A percentile compares a stretch with the other conserved stretches of the same genome.
Evolutionary conservation across 352 stramenopile species (phyloP).

Genomic region (Discostella stelligera): DNA sequence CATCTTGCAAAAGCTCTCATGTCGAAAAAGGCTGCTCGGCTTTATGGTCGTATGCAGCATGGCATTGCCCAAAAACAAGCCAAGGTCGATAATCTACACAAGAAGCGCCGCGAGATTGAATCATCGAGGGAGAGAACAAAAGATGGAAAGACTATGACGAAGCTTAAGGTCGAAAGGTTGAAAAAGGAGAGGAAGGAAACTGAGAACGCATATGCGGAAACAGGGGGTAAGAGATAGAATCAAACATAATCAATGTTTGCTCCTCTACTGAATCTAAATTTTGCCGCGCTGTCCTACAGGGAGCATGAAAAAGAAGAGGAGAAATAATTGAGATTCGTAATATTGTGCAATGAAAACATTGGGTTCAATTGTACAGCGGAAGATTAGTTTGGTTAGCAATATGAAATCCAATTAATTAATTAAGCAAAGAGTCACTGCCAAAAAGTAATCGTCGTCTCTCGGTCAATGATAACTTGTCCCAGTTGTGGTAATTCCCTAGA

Average conservation of each 20-base stretch:
- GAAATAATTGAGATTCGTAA: slow-evolving; percentile 23
- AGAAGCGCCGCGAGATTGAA: slow-evolving; percentile 69
- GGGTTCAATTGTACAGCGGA: not conserved
- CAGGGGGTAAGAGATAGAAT: slow-evolving; percentile 43
- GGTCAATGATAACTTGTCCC: slow-evolving; percentile 52
- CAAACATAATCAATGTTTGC: not conserved
- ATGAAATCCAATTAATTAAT: slow-evolving; percentile 19
- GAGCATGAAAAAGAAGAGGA: slow-evolving; percentile 70
- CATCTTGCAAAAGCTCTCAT: slow-evolving; percentile 91
- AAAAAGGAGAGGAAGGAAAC: slow-evolving; percentile 73
- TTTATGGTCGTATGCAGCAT: slow-evolving; percentile 87
- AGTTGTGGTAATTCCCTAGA: slow-evolving; percentile 50
- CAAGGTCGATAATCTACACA: slow-evolving; percentile 84
- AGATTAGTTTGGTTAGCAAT: not conserved
- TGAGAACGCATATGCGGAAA: slow-evolving; percentile 75
- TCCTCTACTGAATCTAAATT: not conserved
- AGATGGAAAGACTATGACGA: slow-evolving; percentile 67
- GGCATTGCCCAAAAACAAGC: slow-evolving; percentile 86
- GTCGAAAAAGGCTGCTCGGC: slow-evolving; percentile 85
- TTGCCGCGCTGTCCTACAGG: not conserved
- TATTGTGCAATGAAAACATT: not conserved
- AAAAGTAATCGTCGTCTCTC: slow-evolving; percentile 74
- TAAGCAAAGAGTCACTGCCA: slow-evolving; percentile 76
- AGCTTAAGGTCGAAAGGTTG: slow-evolving; percentile 85
- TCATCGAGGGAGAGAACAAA: slow-evolving; percentile 63